phyloP scores from a whole-genome alignment of 148 eudicot genomes.

The Camellia lanceoleosa region DNA sequence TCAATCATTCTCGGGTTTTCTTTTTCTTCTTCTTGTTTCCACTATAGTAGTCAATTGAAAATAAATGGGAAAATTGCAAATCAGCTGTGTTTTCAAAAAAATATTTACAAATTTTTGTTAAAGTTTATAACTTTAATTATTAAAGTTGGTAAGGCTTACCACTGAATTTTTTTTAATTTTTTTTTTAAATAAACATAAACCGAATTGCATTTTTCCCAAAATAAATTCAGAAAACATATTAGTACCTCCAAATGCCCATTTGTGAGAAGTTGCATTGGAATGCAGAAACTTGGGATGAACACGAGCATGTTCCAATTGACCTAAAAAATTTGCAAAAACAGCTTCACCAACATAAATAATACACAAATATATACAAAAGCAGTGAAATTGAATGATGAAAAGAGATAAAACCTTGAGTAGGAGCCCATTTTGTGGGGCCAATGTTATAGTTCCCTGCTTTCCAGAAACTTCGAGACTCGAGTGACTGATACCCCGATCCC shows the following conservation, averaged over 20 bases:
- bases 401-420: conserved; percentile 38
- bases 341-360: neutral
- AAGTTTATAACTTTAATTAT: too few species aligned
- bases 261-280: conserved; percentile 98
- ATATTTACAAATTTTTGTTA: too few species aligned
- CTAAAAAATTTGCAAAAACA: conserved; percentile 32
- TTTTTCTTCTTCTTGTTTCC: neutral
- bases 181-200: too few species aligned
- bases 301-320: conserved; percentile 95
- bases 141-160: too few species aligned
- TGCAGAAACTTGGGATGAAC: conserved; percentile 98
- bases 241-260: conserved; percentile 97
- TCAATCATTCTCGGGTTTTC: neutral
- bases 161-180: too few species aligned
- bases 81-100: too few species aligned
- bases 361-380: neutral
- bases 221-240: neutral
- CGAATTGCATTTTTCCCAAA: too few species aligned
- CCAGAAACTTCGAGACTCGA: conserved; percentile 85
- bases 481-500: conserved; percentile 31
- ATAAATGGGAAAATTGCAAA: neutral
- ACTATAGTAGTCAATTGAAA: neutral
- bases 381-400: neutral
- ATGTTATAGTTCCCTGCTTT: conserved; percentile 68
- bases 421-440: conserved; percentile 44